A percentile compares a stretch with the other conserved stretches of the same genome.
These are phyloP conservation scores for Delitschia confertaspora DNA, from an alignment of 495 filamentous ascomycete species.

Conservation along the genomic window DNA sequence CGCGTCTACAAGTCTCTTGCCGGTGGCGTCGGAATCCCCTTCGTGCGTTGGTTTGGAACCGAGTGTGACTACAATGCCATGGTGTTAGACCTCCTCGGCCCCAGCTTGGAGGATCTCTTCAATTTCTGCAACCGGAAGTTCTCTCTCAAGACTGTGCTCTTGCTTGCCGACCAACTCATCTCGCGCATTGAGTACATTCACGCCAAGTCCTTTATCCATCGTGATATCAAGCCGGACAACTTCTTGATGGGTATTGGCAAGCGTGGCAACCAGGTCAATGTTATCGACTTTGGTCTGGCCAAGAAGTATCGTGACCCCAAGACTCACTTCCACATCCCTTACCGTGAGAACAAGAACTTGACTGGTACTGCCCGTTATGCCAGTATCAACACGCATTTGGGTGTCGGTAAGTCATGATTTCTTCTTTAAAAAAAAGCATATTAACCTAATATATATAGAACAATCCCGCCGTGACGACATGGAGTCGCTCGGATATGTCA, in stretches of 20 bases:
- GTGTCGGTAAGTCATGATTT: slow-evolving; percentile 58
- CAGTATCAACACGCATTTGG: slow-evolving; percentile 97
- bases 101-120: slow-evolving; percentile 98
- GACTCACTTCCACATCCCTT: slow-evolving; percentile 99
- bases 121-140: slow-evolving; percentile 99
- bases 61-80: slow-evolving; percentile 99
- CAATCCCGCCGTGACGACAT: slow-evolving; percentile 99
- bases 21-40: slow-evolving; percentile 96
- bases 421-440: neutral
- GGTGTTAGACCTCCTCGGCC: slow-evolving; percentile 96
- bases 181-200: slow-evolving; percentile 99
- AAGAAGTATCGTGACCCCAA: slow-evolving; percentile 99
- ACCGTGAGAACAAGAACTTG: slow-evolving; percentile 99
- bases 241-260: slow-evolving; percentile 99
- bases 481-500: slow-evolving; percentile 98
- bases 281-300: slow-evolving; percentile 97
- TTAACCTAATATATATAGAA: slow-evolving; percentile 48
- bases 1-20: slow-evolving; percentile 99
- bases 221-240: slow-evolving; percentile 99
- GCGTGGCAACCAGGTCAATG: slow-evolving; percentile 99
- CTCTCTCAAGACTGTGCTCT: slow-evolving; percentile 97
- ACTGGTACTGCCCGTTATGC: slow-evolving; percentile 98
- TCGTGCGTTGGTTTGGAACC: slow-evolving; percentile 99
- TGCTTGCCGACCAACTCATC: slow-evolving; percentile 97
- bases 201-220: slow-evolving; percentile 99